Evolutionary conservation across 805 yeast genomes (phyloP).

Genomic region (Yamadazyma akitaensis): DNA sequence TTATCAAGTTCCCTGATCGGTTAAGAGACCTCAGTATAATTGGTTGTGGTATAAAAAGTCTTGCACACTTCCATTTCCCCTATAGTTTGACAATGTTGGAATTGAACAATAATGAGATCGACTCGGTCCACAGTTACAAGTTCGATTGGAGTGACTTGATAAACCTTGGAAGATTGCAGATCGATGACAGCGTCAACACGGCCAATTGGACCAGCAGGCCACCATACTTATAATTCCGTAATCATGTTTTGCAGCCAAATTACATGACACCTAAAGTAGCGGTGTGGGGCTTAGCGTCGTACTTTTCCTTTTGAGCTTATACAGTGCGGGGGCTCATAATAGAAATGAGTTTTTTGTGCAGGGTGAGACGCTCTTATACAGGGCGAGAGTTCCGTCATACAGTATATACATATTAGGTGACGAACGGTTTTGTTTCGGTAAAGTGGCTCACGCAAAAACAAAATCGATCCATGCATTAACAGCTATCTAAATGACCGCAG

Average conservation of each 20-base stretch:
- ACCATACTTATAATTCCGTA: background rate
- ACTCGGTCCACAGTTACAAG: slow-evolving; percentile 12
- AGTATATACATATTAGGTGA: no score
- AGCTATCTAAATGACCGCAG: no score
- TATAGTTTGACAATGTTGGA: slow-evolving; percentile 20
- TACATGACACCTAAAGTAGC: background rate
- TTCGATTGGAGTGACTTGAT: slow-evolving; percentile 24
- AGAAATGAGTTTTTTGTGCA: no score
- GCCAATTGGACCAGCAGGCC: background rate
- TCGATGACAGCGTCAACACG: slow-evolving; percentile 14
- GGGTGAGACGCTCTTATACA: no score
- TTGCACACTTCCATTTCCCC: slow-evolving; percentile 26
- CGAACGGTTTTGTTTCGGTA: no score
- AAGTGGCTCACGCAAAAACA: background rate
- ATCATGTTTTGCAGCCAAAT: background rate
- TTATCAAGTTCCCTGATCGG: slow-evolving; percentile 7
- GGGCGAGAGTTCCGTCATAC: no score
- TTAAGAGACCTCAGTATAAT: slow-evolving; percentile 4
- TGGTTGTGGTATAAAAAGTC: slow-evolving; percentile 13
- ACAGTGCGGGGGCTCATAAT: no score
- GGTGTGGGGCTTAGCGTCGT: background rate
- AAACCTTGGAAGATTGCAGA: slow-evolving; percentile 20
- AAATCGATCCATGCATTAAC: no score
- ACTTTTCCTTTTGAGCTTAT: background rate
- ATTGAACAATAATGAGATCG: slow-evolving; percentile 23